Evolutionary conservation across 192 early-diverging fungal genomes (phyloP).

Genomic region (Endogone sp.): DNA sequence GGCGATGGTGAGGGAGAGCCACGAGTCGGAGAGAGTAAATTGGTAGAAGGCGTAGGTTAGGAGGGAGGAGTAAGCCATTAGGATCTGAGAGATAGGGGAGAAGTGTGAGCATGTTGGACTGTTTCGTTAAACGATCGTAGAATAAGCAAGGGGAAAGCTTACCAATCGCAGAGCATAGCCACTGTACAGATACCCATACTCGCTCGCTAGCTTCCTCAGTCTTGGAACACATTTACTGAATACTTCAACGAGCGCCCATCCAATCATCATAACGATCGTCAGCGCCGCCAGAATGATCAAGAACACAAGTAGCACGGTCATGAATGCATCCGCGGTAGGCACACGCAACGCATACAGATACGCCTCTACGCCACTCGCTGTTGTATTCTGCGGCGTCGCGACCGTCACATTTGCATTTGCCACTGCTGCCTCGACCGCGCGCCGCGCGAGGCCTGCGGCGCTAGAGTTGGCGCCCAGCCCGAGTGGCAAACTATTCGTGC

Average conservation of each 20-base stretch:
- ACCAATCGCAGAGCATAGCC: no score
- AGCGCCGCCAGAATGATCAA: conserved; percentile 1
- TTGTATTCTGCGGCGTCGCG: background rate
- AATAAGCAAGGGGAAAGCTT: no score
- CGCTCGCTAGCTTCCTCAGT: background rate
- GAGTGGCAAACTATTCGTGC: no score
- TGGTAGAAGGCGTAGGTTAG: background rate
- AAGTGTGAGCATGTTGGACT: background rate
- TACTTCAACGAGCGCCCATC: background rate
- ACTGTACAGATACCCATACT: background rate
- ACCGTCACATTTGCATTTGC: background rate
- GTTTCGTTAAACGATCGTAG: no score
- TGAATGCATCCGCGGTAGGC: conserved; percentile 1
- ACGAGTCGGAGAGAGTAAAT: background rate
- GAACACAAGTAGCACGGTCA: conserved; percentile 8
- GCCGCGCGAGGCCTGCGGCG: no score
- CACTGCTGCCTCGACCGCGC: background rate
- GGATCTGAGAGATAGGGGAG: background rate
- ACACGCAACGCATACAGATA: conserved; percentile 6
- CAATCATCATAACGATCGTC: conserved; percentile 3
- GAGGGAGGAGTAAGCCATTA: background rate
- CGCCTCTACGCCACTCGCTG: background rate
- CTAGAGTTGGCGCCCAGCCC: no score
- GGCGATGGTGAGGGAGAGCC: background rate
- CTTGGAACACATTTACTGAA: background rate